A percentile compares a stretch with the other conserved stretches of the same genome.
phyloP scores from a whole-genome alignment of 164 flowering plant genomes.

The Dillenia suffruticosa region DNA sequence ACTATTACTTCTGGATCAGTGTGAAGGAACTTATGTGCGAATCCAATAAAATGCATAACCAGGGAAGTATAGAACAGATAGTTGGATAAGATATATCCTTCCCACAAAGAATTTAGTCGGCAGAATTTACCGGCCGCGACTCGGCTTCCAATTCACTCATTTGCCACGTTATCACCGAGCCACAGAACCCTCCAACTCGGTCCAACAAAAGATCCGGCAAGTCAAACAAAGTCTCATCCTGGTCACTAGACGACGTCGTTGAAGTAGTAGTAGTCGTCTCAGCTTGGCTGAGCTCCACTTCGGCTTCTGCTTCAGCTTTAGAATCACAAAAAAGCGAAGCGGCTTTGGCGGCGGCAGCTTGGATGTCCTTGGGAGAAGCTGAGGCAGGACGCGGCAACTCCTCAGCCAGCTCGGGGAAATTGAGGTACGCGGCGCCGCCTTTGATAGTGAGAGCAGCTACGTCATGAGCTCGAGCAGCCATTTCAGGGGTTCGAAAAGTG shows the following conservation, averaged over 20 bases:
- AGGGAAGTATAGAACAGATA: slow-evolving; percentile 78
- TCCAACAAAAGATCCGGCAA: slow-evolving; percentile 11
- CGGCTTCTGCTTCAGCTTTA: neutral
- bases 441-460: slow-evolving; percentile 47
- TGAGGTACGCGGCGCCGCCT: slow-evolving; percentile 36
- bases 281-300: neutral
- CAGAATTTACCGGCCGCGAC: too few species aligned
- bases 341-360: slow-evolving; percentile 27
- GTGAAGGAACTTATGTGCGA: slow-evolving; percentile 90
- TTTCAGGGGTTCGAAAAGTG: slow-evolving; percentile 42
- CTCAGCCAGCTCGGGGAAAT: slow-evolving; percentile 42
- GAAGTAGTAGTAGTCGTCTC: neutral
- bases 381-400: slow-evolving; percentile 38
- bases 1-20: slow-evolving; percentile 48
- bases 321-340: slow-evolving; percentile 6
- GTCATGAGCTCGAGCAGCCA: slow-evolving; percentile 62
- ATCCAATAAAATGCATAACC: slow-evolving; percentile 85
- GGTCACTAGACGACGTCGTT: neutral
- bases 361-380: slow-evolving; percentile 33
- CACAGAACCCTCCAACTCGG: neutral
- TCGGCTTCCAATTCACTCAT: too few species aligned
- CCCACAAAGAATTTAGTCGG: slow-evolving; percentile 41
- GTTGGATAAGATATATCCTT: slow-evolving; percentile 64
- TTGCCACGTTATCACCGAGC: neutral
- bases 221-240: slow-evolving; percentile 12